These are phyloP conservation scores for Grammothele lineata DNA, from an alignment of 768 basidiomycete genomes.

Conservation along the genomic window DNA sequence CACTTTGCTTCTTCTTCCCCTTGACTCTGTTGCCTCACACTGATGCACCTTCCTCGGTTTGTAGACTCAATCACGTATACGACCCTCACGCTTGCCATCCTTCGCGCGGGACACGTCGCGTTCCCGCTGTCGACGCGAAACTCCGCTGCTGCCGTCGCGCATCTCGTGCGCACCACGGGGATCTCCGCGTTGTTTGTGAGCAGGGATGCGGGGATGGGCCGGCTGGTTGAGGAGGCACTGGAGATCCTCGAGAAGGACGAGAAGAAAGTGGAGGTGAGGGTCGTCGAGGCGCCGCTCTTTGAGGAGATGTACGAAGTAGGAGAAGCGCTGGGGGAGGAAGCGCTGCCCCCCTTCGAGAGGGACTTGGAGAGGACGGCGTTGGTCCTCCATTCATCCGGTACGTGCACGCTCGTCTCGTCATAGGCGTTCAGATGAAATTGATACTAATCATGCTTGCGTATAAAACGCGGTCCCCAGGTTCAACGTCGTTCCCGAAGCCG, in stretches of 20 bases:
- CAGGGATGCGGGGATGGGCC: slow-evolving; percentile 12
- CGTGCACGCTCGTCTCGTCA: neutral
- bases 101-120: slow-evolving; percentile 14
- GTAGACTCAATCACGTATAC: slow-evolving; percentile 22
- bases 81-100: slow-evolving; percentile 11
- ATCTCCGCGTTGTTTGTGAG: slow-evolving; percentile 20
- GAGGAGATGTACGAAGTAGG: slow-evolving; percentile 10
- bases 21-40: too few relatives aligned
- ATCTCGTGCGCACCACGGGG: slow-evolving; percentile 25
- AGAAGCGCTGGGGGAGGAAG: too few relatives aligned
- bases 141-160: slow-evolving; percentile 24
- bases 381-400: neutral
- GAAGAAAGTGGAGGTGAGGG: slow-evolving; percentile 1
- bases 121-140: slow-evolving; percentile 25
- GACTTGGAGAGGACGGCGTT: neutral
- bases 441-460: too few relatives aligned
- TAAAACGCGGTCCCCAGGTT: slow-evolving; percentile 12
- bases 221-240: slow-evolving; percentile 15
- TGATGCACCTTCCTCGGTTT: too few relatives aligned
- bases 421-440: neutral
- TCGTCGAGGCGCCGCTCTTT: slow-evolving; percentile 14
- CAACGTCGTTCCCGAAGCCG: slow-evolving; percentile 28
- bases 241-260: slow-evolving; percentile 7
- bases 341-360: neutral
- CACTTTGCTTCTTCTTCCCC: too few relatives aligned